These are phyloP conservation scores for Perkinsus marinus DNA, from an alignment of 169 alveolate species.

Conservation along the genomic window DNA sequence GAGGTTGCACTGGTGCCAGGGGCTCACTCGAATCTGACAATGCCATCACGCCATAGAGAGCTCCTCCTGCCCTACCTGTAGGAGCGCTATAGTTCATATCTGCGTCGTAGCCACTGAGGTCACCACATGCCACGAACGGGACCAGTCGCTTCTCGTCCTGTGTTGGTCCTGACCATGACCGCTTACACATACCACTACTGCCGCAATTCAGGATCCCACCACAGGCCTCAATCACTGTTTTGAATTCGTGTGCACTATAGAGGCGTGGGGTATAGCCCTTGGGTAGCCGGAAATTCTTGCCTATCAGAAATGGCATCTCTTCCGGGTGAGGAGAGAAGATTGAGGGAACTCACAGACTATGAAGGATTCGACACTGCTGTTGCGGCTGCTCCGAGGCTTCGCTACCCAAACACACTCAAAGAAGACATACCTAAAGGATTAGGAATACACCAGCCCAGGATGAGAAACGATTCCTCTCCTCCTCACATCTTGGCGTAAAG, in stretches of 20 bases:
- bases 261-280: neutral
- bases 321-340: neutral
- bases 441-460: neutral
- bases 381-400: conserved; percentile 70
- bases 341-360: conserved; percentile 33
- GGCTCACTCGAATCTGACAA: neutral
- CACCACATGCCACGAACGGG: conserved; percentile 31
- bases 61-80: neutral
- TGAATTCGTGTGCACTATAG: neutral
- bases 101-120: conserved; percentile 16
- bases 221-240: neutral
- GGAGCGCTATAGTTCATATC: conserved; percentile 12
- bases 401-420: conserved; percentile 56
- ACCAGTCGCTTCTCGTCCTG: conserved; percentile 3
- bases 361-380: conserved; percentile 69
- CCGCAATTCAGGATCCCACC: neutral
- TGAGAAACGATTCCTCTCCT: too few species aligned
- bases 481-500: conserved; percentile 25
- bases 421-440: conserved; percentile 22
- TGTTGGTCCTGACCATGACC: neutral
- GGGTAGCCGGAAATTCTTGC: neutral
- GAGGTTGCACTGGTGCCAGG: conserved; percentile 22
- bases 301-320: neutral
- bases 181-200: neutral
- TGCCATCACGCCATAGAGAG: neutral